phyloP scores from a whole-genome alignment of 441 rosid genomes.

The Flueggea neowawraea region DNA sequence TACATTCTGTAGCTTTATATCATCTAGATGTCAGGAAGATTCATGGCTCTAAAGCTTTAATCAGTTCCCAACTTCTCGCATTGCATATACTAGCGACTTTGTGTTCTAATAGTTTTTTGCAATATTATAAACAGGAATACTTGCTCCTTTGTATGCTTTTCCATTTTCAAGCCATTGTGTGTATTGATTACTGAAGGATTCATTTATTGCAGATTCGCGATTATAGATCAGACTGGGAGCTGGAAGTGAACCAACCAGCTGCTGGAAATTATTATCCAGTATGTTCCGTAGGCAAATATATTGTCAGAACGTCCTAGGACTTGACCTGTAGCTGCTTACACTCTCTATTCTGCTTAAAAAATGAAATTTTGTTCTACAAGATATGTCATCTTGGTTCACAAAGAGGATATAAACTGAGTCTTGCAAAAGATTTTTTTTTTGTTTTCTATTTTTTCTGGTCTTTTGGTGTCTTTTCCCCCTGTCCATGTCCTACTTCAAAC shows the following conservation, averaged over 20 bases:
- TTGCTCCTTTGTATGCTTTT: no score
- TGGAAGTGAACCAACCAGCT: conserved; percentile 89
- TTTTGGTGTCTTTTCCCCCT: no score
- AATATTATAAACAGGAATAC: background rate
- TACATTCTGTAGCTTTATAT: no score
- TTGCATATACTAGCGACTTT: no score
- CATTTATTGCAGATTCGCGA: conserved; percentile 74
- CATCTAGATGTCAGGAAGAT: conserved; percentile 8
- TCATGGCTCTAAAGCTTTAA: conserved; percentile 7
- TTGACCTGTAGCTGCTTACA: background rate
- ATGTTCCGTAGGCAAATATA: conserved; percentile 26
- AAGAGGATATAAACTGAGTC: no score
- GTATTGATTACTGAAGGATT: no score
- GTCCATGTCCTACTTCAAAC: no score
- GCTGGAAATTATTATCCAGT: conserved; percentile 99
- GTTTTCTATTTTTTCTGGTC: no score
- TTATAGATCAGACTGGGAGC: conserved; percentile 89
- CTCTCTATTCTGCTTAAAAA: background rate
- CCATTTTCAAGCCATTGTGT: no score
- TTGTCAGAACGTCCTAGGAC: conserved; percentile 1
- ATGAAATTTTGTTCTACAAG: background rate
- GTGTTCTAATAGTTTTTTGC: background rate
- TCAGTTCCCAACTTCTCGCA: background rate
- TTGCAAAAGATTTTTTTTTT: no score
- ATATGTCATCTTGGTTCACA: no score